These are phyloP conservation scores for Tinospora cordifolia DNA, from an alignment of 164 flowering plant species.

Conservation along the genomic window DNA sequence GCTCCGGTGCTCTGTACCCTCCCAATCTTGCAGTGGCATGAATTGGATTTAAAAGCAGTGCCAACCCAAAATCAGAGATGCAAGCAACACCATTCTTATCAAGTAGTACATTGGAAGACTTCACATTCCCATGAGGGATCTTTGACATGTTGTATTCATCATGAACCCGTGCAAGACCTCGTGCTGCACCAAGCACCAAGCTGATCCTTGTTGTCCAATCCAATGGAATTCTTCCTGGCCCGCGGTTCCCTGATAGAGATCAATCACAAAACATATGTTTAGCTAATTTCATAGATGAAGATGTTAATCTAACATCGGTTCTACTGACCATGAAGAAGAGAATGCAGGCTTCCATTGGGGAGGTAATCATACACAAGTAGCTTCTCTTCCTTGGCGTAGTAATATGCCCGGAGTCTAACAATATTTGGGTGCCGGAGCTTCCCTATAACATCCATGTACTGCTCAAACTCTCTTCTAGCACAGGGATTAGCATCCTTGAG, in stretches of 20 bases:
- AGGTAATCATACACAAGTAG: conserved; percentile 91
- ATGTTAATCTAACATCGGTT: not conserved
- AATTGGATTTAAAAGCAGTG: conserved; percentile 67
- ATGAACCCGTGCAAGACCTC: conserved; percentile 74
- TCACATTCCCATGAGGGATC: conserved; percentile 87
- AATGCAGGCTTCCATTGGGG: conserved; percentile 84
- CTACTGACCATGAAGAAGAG: conserved; percentile 69
- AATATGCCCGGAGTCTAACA: conserved; percentile 70
- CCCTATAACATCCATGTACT: conserved; percentile 91
- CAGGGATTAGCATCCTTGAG: conserved; percentile 92
- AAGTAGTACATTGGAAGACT: conserved; percentile 76
- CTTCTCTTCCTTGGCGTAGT: conserved; percentile 94
- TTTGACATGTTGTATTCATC: conserved; percentile 52
- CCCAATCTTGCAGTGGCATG: conserved; percentile 77
- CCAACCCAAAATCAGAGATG: conserved; percentile 81
- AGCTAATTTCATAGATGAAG: not conserved
- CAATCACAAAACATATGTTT: not conserved
- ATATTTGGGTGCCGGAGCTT: conserved; percentile 71
- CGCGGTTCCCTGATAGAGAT: conserved; percentile 54
- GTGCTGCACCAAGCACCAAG: conserved; percentile 77
- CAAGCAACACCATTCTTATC: conserved; percentile 86
- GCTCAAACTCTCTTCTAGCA: conserved; percentile 78
- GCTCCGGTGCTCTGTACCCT: conserved; percentile 93
- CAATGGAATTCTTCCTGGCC: conserved; percentile 86
- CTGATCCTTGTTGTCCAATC: conserved; percentile 97